Percentiles rank a stretch among this genome's conserved stretches.
phyloP scores from a whole-genome alignment of 2,329 filamentous ascomycete genomes.

The Tolypocladium inflatum region DNA sequence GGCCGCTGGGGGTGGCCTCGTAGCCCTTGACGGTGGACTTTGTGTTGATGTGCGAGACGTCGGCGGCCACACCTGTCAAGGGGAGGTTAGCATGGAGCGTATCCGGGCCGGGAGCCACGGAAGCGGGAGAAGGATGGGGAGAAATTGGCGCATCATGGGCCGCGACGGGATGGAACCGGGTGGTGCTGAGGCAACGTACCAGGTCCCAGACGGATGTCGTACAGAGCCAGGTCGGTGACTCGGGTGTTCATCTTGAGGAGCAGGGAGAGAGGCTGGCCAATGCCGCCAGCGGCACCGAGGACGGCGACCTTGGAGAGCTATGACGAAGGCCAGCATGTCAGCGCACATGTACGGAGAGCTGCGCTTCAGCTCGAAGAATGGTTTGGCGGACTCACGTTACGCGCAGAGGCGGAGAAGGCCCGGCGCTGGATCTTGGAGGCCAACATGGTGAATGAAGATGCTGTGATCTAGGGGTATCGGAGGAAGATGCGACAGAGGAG shows the following conservation, averaged over 20 bases:
- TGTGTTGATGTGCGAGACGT: slow-evolving; percentile 98
- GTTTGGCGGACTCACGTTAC: slow-evolving; percentile 52
- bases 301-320: slow-evolving; percentile 97
- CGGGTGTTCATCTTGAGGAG: slow-evolving; percentile 97
- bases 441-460: slow-evolving; percentile 52
- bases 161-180: neutral
- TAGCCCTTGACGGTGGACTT: slow-evolving; percentile 91
- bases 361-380: neutral
- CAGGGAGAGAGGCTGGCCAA: slow-evolving; percentile 95
- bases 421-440: slow-evolving; percentile 62
- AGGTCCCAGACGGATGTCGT: slow-evolving; percentile 91
- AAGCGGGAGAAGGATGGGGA: neutral
- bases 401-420: slow-evolving; percentile 71
- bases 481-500: slow-evolving; percentile 9
- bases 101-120: neutral
- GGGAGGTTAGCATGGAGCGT: neutral
- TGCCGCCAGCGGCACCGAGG: slow-evolving; percentile 93
- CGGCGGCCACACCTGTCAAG: slow-evolving; percentile 79
- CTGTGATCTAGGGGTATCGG: slow-evolving; percentile 9
- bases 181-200: slow-evolving; percentile 49
- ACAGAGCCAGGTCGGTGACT: slow-evolving; percentile 88
- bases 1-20: slow-evolving; percentile 65
- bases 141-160: slow-evolving; percentile 5
- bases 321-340: slow-evolving; percentile 10
- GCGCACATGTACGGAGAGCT: neutral